These are phyloP conservation scores for Blastocystis sp. DNA, from an alignment of 352 stramenopile genomes.

Conservation along the genomic window DNA sequence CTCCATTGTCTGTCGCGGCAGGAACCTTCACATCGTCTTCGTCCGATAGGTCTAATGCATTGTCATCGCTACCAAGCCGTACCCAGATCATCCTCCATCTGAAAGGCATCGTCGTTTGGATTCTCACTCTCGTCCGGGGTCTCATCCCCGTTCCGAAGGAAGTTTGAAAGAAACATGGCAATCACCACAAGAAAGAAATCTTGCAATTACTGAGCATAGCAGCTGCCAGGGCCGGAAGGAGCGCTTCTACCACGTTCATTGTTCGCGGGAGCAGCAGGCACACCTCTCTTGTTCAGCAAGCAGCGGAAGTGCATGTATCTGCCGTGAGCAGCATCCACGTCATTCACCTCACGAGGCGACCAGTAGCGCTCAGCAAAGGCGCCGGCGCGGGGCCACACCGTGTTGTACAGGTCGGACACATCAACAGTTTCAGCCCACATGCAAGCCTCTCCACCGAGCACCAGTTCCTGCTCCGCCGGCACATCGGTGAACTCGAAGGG, in stretches of 20 bases:
- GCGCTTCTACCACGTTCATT: slow-evolving; percentile 45
- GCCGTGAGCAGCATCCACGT: slow-evolving; percentile 69
- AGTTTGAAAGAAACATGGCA: not conserved
- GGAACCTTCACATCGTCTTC: not conserved
- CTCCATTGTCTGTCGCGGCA: not conserved
- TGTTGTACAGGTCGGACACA: slow-evolving; percentile 61
- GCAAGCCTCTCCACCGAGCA: slow-evolving; percentile 75
- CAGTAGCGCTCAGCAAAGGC: slow-evolving; percentile 68
- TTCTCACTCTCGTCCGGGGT: not conserved
- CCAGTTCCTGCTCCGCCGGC: slow-evolving; percentile 43
- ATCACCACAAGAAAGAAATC: not conserved
- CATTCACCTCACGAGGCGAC: slow-evolving; percentile 54
- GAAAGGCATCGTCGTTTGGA: not conserved
- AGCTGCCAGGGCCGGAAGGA: slow-evolving; percentile 48
- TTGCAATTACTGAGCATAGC: slow-evolving; percentile 37
- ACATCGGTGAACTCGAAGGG: slow-evolving; percentile 72
- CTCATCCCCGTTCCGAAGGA: not conserved
- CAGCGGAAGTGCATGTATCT: slow-evolving; percentile 56
- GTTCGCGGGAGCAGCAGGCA: slow-evolving; percentile 42
- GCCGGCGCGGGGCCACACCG: slow-evolving; percentile 66
- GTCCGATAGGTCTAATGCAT: slow-evolving; percentile 13
- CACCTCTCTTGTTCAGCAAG: slow-evolving; percentile 62
- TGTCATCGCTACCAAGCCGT: not conserved
- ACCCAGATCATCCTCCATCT: not conserved
- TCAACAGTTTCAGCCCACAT: slow-evolving; percentile 69